Percentiles rank a stretch among this genome's conserved stretches.
Evolutionary conservation across 73 alveolate species (phyloP).

Genomic region (Paramecium tetraurelia): DNA sequence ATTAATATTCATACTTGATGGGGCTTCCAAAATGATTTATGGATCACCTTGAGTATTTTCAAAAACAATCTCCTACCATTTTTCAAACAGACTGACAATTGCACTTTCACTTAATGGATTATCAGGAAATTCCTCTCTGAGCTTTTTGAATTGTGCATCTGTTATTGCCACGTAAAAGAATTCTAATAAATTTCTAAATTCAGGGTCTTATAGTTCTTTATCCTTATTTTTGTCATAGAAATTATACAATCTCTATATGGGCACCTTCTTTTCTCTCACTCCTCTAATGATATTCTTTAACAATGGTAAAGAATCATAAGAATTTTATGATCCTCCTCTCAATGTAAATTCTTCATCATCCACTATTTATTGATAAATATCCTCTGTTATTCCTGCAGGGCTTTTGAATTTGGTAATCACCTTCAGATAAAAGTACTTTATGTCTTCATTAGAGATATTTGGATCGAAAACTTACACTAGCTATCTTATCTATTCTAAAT

Average conservation of each 20-base stretch:
- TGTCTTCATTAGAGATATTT: not conserved
- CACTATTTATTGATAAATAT: not conserved
- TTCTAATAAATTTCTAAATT: not conserved
- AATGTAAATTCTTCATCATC: slow-evolving; percentile 1
- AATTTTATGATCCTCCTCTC: not conserved
- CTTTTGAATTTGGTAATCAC: not conserved
- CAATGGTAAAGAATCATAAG: not conserved
- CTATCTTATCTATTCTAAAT: not conserved
- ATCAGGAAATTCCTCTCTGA: not conserved
- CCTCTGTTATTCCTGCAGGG: not conserved
- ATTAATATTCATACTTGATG: not conserved
- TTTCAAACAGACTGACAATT: not conserved
- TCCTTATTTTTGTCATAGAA: not conserved
- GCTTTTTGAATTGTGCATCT: not conserved
- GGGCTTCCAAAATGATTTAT: not conserved
- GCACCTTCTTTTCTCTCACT: not conserved
- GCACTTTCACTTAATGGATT: not conserved
- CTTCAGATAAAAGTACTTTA: not conserved
- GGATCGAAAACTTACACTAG: not conserved
- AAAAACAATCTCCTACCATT: not conserved
- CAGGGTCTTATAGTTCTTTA: not conserved
- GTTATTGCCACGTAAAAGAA: not conserved
- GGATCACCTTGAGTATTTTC: not conserved
- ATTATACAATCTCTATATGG: not conserved
- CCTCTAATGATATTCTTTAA: not conserved